These are phyloP conservation scores for Cladosporium cucumerinum DNA, from an alignment of 2,329 filamentous ascomycete species.

Conservation along the genomic window DNA sequence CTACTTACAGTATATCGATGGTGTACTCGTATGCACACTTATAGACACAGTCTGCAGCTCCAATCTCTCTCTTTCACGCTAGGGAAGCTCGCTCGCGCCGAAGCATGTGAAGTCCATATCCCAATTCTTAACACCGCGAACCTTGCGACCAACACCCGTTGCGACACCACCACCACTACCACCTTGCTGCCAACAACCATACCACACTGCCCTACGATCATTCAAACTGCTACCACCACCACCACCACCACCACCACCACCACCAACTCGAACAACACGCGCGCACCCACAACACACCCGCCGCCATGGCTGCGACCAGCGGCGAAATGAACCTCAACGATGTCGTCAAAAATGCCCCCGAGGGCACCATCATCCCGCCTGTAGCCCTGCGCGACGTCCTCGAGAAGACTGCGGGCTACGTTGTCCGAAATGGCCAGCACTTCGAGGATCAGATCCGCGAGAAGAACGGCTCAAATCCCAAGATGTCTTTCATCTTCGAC, in stretches of 20 bases:
- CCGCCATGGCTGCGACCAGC: slow-evolving; percentile 31
- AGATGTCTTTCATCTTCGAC: slow-evolving; percentile 80
- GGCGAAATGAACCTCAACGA: slow-evolving; percentile 26
- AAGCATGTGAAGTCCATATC: slow-evolving; percentile 14
- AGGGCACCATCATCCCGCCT: slow-evolving; percentile 80
- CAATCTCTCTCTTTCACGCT: neutral
- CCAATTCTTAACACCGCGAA: neutral
- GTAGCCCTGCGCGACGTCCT: slow-evolving; percentile 79
- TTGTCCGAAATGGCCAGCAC: slow-evolving; percentile 62
- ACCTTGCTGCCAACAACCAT: too few relatives aligned
- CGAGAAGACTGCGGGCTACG: slow-evolving; percentile 93
- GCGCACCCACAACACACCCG: neutral
- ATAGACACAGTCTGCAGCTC: neutral
- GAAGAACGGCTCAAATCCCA: slow-evolving; percentile 79
- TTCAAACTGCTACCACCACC: too few relatives aligned
- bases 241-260: neutral
- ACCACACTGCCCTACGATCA: too few relatives aligned
- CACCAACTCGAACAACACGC: neutral
- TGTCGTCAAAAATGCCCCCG: slow-evolving; percentile 71
- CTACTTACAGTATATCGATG: neutral
- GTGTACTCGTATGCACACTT: neutral
- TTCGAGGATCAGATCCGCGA: slow-evolving; percentile 84
- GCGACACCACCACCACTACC: neutral
- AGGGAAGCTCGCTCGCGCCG: neutral
- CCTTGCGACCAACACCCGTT: neutral